Percentiles rank a stretch among this genome's conserved stretches.
Evolutionary conservation across 1,284 basidiomycete genomes (phyloP).

Genomic region (Inonotus hispidus): DNA sequence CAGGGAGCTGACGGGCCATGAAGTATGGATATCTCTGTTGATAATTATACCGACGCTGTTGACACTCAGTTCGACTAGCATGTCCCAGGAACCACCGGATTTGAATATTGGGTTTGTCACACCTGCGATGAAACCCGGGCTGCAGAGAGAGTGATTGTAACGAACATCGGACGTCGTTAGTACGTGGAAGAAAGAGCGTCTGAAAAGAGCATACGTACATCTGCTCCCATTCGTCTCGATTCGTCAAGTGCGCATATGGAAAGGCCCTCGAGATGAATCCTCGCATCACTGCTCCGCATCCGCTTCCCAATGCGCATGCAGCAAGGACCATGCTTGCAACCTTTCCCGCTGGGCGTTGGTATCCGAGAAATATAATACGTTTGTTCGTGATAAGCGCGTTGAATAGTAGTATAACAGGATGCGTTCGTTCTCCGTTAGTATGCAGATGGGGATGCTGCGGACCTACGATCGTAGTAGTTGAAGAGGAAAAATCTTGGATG

Average conservation of each 20-base stretch:
- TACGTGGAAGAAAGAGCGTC: conserved; percentile 4
- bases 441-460: conserved; percentile 90
- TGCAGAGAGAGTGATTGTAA: conserved; percentile 26
- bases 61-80: conserved; percentile 73
- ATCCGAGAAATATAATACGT: conserved; percentile 90
- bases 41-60: conserved; percentile 82
- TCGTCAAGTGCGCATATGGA: conserved; percentile 89
- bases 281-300: conserved; percentile 78
- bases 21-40: conserved; percentile 71
- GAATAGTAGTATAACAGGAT: conserved; percentile 91
- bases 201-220: conserved; percentile 51
- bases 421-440: conserved; percentile 85
- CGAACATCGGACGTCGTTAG: background rate
- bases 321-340: conserved; percentile 90
- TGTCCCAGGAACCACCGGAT: conserved; percentile 82
- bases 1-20: conserved; percentile 44
- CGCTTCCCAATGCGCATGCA: conserved; percentile 87
- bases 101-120: conserved; percentile 97
- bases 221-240: conserved; percentile 84
- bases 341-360: conserved; percentile 78
- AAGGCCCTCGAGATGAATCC: conserved; percentile 88
- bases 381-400: conserved; percentile 94
- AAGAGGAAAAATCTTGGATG: conserved; percentile 80
- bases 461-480: conserved; percentile 57
- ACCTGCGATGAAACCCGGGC: conserved; percentile 89